phyloP scores from a whole-genome alignment of 129 eudicot species.

The Silybum marianum region DNA sequence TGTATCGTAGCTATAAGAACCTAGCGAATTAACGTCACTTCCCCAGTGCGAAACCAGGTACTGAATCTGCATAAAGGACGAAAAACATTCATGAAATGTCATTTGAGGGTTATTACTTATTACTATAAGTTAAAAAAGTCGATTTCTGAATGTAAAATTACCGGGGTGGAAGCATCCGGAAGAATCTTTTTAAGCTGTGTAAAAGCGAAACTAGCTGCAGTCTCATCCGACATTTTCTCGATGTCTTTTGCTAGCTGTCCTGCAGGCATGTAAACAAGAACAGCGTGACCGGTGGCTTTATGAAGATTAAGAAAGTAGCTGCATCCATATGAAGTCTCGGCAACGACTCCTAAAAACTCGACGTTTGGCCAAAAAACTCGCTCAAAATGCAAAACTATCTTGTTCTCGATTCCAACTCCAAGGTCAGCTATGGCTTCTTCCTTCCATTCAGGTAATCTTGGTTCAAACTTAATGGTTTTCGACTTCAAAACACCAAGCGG shows the following conservation, averaged over 20 bases:
- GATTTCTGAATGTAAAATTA: constrained; percentile 18
- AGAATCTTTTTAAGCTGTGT: constrained; percentile 71
- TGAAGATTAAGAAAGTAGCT: constrained; percentile 96
- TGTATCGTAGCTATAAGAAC: constrained; percentile 87
- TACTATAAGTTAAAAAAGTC: not conserved
- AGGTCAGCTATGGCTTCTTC: constrained; percentile 84
- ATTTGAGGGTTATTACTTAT: not conserved
- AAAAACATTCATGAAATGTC: constrained; percentile 8
- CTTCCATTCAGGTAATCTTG: constrained; percentile 90
- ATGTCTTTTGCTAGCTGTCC: constrained; percentile 90
- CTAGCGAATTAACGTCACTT: constrained; percentile 74
- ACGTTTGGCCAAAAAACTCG: constrained; percentile 97
- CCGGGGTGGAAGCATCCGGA: constrained; percentile 88
- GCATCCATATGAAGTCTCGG: constrained; percentile 79
- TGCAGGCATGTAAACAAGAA: constrained; percentile 97
- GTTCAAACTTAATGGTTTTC: constrained; percentile 69
- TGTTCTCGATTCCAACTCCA: constrained; percentile 95
- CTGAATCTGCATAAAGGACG: constrained; percentile 62
- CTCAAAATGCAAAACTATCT: constrained; percentile 80
- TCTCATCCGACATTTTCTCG: constrained; percentile 86
- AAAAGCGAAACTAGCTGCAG: constrained; percentile 87
- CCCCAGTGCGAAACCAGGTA: constrained; percentile 94
- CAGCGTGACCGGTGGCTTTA: constrained; percentile 94
- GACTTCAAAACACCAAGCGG: constrained; percentile 97
- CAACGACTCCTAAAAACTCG: constrained; percentile 97